Evolutionary conservation across 2,329 filamentous ascomycete species (phyloP).

Genomic region (Fonsecaea multimorphosa): DNA sequence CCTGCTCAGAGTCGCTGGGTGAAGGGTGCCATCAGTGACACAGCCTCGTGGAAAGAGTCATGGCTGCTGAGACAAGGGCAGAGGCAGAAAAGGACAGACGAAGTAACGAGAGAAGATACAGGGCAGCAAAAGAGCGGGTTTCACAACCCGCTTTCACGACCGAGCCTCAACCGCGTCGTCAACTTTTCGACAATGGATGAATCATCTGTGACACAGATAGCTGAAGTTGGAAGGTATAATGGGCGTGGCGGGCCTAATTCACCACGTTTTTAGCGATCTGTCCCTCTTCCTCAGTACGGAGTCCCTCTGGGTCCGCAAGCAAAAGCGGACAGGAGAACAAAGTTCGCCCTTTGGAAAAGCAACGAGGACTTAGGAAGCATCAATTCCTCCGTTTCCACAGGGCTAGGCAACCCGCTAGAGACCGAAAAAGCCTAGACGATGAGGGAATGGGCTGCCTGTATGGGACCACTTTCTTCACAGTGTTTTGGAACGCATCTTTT

Average conservation of each 20-base stretch:
- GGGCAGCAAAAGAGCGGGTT: background rate
- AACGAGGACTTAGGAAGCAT: no score
- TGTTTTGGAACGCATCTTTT: no score
- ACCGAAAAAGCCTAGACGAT: no score
- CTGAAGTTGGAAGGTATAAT: background rate
- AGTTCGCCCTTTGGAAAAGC: background rate
- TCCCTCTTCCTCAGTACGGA: background rate
- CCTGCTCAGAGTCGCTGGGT: background rate
- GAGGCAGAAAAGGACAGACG: background rate
- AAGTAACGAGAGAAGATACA: background rate
- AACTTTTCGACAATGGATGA: background rate
- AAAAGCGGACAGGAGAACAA: background rate
- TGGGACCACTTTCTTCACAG: no score
- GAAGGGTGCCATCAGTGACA: background rate
- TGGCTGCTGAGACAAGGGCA: background rate
- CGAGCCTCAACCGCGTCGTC: conserved; percentile 11
- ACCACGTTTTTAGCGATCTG: background rate
- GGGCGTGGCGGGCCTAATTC: conserved; percentile 2
- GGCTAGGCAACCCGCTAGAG: no score
- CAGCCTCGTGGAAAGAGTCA: conserved; percentile 8
- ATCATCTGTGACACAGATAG: conserved; percentile 5
- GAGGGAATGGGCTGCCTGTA: no score
- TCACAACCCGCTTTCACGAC: background rate
- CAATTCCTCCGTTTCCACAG: no score
- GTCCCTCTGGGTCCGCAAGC: background rate